Evolutionary conservation across 768 basidiomycete genomes (phyloP), one percentile per base, ranked within the genome.

Genomic region (Boletus coccyginus): DNA sequence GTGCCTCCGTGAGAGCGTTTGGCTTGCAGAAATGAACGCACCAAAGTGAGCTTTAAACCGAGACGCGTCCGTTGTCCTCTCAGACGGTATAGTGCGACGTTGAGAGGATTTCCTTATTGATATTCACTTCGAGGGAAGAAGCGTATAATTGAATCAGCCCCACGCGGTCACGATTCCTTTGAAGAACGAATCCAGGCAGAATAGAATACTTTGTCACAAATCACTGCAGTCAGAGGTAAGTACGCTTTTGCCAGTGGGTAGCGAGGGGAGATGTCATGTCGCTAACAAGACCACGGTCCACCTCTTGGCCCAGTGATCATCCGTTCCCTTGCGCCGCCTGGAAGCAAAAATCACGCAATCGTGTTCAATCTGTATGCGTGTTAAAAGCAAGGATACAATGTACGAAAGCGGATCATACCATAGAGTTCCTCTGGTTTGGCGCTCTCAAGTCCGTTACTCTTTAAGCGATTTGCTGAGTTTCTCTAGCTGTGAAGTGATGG

Each of bases 401-500:
- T 5, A 33, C 21, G 21, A 21, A 38, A 48, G 14, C 6, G 17
- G 5, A 11, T 40, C 39, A 35, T 56, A 68, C 60, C 61, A 55
- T 52, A 29, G 19, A 12, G 12, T 40, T 31, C 31, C 13, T 54
- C 21, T 60, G 17, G 38, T 55, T 53, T 39, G 56, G 14, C 67
- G 67, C 41, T 67, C 65, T 29, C 63, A 61, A 46, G 55, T 52
- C 1, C 77, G 70, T 60, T 84, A 78, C 57, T 83, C 81, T 50
- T 77, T 75, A 56, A 85, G 65, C 5, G 84, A 82, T 50, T 75
- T 74, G 43, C 73, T 73, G 48, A 86, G 69, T 66, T 86, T 86
- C 64, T 81, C 78, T 21, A 86, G 73, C 63, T 85, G 84, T 6
- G 83, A 82, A 0, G 77, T 83, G 45, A 83, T 81, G 7, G 83